Conservation (phyloP, 805 yeast species). For the Wickerhamomyces sydowiorum region DNA sequence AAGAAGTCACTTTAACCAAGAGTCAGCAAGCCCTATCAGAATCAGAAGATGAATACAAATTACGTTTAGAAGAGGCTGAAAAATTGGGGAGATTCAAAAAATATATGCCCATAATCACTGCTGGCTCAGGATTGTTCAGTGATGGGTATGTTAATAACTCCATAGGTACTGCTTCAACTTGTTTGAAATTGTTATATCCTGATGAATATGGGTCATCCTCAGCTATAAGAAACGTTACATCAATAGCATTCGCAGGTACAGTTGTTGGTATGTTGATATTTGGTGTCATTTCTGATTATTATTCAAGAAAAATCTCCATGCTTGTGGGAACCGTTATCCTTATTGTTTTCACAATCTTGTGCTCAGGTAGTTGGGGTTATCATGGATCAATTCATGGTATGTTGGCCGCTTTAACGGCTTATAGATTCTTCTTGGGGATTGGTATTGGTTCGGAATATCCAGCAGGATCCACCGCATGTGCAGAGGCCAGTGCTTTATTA, state of each 20-base stretch:
- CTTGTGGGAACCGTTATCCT: conserved; percentile 67
- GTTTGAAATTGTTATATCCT: conserved; percentile 64
- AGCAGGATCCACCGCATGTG: conserved; percentile 87
- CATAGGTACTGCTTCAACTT: conserved; percentile 69
- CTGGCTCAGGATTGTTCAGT: conserved; percentile 91
- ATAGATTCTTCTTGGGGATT: conserved; percentile 82
- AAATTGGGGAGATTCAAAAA: conserved; percentile 23
- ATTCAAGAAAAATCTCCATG: conserved; percentile 83
- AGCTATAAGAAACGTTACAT: conserved; percentile 75
- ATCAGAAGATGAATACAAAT: conserved; percentile 19
- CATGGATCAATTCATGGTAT: conserved; percentile 63
- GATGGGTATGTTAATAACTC: conserved; percentile 92
- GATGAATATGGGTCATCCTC: conserved; percentile 50
- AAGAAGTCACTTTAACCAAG: conserved; percentile 38
- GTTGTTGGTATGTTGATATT: conserved; percentile 80
- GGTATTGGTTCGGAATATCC: conserved; percentile 97
- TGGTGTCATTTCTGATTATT: conserved; percentile 75
- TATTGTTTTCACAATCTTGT: conserved; percentile 70
- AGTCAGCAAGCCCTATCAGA: conserved; percentile 21
- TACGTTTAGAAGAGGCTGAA: conserved; percentile 12
- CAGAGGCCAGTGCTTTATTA: conserved; percentile 78
- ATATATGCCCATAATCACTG: conserved; percentile 67
- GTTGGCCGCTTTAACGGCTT: conserved; percentile 77
- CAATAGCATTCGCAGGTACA: conserved; percentile 90
- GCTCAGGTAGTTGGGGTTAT: conserved; percentile 85